Evolutionary conservation across 108 stramenopile genomes (phyloP), one percentile per base, ranked within the genome.

Genomic region (Mayamaea pseudoterrestris): DNA sequence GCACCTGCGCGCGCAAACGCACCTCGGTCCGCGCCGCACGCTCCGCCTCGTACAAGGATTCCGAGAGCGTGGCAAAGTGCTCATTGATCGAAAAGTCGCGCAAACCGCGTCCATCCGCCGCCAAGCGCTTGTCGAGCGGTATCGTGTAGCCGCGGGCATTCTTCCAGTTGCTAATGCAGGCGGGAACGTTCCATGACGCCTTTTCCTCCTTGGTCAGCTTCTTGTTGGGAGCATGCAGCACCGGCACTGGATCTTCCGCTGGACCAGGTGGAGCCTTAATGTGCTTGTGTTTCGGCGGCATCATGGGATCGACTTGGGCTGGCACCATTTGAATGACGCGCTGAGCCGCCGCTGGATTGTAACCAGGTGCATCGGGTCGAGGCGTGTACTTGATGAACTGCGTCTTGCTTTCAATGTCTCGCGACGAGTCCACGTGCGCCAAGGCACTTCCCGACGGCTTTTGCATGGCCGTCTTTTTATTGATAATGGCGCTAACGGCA

Each of bases 161-260:
- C 71, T 97, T 97, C 96, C 96, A 99, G 63, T 97, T 97, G 44
- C 90, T 93, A 36, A 99, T 85, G 57, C 93, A 94, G 6, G 96
- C 92, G 5, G 98, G 98, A 42, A 99, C 74, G 64, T 99, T 96
- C 98, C 98, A 99, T 58, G 78, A 66, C 44, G 89, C 90, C 21
- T 86, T 71, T 60, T 93, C 92, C 55, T 92, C 90, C 45, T 87
- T 79, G 46, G 74, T 65, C 13, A 92, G 52, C 63, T 85, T 88
- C 30, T 60, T 66, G 14, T 80, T 77, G 18, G 91, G 86, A 11
- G 81, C 83, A 46, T 89, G 86, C 29, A 93, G 48, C 3, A 95
- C 74, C 1, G 94, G 94, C 13, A 92, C 92, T 24, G 85, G 78
- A 53, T 90, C 86, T 48, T 93, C 91, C 5, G 90, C 85, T 14